Evolutionary conservation across 2,329 filamentous ascomycete species (phyloP).

Genomic region (Hypoxylon sp.): DNA sequence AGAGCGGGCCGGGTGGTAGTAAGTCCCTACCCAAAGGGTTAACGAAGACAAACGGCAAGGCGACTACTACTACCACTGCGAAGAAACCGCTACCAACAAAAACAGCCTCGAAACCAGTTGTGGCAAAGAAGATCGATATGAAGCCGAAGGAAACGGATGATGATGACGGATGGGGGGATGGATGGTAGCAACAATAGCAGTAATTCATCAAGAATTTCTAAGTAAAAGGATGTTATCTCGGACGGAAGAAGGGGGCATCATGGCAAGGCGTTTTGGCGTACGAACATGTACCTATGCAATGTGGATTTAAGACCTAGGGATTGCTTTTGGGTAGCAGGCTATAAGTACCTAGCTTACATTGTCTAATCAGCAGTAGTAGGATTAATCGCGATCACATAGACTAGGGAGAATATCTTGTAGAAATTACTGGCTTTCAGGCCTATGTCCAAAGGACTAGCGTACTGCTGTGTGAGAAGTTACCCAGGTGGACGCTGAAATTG

Average conservation of each 20-base stretch:
- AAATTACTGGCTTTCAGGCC: background rate
- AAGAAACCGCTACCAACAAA: conserved; percentile 59
- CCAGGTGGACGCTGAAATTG: too few species aligned
- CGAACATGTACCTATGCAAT: background rate
- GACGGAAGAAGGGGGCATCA: conserved; percentile 13
- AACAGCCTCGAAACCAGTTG: conserved; percentile 60
- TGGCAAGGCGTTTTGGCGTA: conserved; percentile 37
- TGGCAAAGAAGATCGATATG: conserved; percentile 76
- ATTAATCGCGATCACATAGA: conserved; percentile 5
- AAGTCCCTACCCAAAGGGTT: conserved; percentile 88
- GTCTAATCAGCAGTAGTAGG: conserved; percentile 3
- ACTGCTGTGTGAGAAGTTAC: background rate
- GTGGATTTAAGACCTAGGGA: background rate
- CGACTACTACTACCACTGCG: conserved; percentile 46
- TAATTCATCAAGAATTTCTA: background rate
- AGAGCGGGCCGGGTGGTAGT: conserved; percentile 54
- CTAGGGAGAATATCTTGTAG: conserved; percentile 1
- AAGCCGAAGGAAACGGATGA: conserved; percentile 72
- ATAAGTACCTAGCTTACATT: conserved; percentile 1
- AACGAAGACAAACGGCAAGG: conserved; percentile 66
- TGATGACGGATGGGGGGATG: conserved; percentile 74
- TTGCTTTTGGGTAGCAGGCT: conserved; percentile 12
- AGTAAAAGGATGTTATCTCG: background rate
- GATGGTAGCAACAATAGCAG: conserved; percentile 63
- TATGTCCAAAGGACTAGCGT: background rate